Percentiles rank a stretch among this genome's conserved stretches.
These are phyloP conservation scores for Leptographium flavum DNA, from an alignment of 2,329 filamentous ascomycete species.

Conservation along the genomic window DNA sequence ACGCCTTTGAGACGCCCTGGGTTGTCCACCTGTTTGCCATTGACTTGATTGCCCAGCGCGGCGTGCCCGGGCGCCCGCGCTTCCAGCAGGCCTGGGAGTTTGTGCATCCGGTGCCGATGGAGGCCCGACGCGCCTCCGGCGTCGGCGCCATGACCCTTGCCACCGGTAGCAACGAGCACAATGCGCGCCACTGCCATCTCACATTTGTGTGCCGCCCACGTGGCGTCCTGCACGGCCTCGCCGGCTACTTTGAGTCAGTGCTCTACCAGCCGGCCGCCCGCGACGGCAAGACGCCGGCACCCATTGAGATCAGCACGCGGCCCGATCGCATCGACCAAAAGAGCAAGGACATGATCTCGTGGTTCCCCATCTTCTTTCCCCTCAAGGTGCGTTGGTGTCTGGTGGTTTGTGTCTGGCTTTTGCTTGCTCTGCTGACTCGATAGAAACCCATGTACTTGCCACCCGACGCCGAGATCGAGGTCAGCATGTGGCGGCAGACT, in stretches of 20 bases:
- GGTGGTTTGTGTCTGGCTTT: background rate
- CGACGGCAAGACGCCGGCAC: constrained; percentile 25
- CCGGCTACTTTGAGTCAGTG: constrained; percentile 93
- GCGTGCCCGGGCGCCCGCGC: constrained; percentile 39
- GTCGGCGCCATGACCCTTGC: constrained; percentile 61
- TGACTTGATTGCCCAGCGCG: constrained; percentile 62
- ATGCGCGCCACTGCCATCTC: constrained; percentile 63
- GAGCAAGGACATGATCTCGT: constrained; percentile 96
- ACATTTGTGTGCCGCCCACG: constrained; percentile 65
- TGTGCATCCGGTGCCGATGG: constrained; percentile 51
- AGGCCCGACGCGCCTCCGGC: constrained; percentile 42
- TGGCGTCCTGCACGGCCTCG: constrained; percentile 80
- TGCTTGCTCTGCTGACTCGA: constrained; percentile 1
- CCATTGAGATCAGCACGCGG: constrained; percentile 80
- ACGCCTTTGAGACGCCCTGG: constrained; percentile 81
- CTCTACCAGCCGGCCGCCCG: constrained; percentile 48
- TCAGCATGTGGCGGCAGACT: constrained; percentile 92
- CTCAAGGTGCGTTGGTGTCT: constrained; percentile 52
- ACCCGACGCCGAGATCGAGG: constrained; percentile 68
- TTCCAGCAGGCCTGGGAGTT: constrained; percentile 75
- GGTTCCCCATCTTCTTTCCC: constrained; percentile 98
- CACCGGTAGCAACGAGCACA: constrained; percentile 81
- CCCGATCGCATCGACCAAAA: constrained; percentile 84
- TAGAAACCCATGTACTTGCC: constrained; percentile 78
- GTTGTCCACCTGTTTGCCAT: constrained; percentile 86